Evolutionary conservation across 2,329 filamentous ascomycete genomes (phyloP).

Genomic region (Apiospora koreana): DNA sequence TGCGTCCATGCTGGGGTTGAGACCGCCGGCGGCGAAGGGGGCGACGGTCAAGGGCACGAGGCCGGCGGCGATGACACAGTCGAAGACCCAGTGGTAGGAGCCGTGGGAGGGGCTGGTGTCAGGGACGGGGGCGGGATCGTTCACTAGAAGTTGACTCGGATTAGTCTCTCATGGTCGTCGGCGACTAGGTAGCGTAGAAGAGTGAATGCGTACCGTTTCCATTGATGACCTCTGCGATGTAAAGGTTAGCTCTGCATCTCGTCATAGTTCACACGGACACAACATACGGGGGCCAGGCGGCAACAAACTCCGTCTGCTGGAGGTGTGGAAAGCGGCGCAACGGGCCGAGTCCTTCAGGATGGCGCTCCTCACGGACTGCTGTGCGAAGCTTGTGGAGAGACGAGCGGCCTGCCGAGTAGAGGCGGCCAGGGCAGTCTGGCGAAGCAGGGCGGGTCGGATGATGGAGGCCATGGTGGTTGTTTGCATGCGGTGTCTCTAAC

Average conservation of each 20-base stretch:
- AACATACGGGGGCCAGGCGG: constrained; percentile 82
- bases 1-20: constrained; percentile 88
- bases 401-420: constrained; percentile 38
- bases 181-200: background rate
- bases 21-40: constrained; percentile 87
- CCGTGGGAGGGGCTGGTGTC: constrained; percentile 76
- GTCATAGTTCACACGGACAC: background rate
- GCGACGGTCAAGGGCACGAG: constrained; percentile 86
- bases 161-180: background rate
- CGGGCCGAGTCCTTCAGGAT: constrained; percentile 45
- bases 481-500: background rate
- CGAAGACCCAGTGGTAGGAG: constrained; percentile 98
- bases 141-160: constrained; percentile 57
- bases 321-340: constrained; percentile 85
- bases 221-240: constrained; percentile 65
- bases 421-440: constrained; percentile 50
- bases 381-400: constrained; percentile 31
- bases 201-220: constrained; percentile 64
- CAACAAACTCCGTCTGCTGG: constrained; percentile 72
- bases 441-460: constrained; percentile 55
- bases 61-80: constrained; percentile 78
- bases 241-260: constrained; percentile 42
- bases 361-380: constrained; percentile 29
- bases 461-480: constrained; percentile 53
- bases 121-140: constrained; percentile 81